A percentile compares a stretch with the other conserved stretches of the same genome.
phyloP scores from a whole-genome alignment of 163 green algal genomes.

The Coccomyxa subellipsoidea region DNA sequence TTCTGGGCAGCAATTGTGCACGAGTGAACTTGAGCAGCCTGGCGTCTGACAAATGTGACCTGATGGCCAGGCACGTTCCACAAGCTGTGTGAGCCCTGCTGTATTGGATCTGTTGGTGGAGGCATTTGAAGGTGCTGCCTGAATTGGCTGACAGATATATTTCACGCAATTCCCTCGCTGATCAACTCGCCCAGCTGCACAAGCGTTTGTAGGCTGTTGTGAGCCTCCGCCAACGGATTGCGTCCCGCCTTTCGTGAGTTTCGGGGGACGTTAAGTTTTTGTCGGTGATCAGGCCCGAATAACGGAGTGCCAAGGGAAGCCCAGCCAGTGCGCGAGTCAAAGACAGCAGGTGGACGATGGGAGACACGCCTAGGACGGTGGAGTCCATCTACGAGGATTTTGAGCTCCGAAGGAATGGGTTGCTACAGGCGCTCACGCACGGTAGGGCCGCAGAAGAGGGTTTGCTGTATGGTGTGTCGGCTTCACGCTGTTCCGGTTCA shows the following conservation, averaged over 20 bases:
- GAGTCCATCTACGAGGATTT: slow-evolving; percentile 82
- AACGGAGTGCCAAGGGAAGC: neutral
- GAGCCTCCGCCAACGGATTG: too few species aligned
- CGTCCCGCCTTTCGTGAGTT: too few species aligned
- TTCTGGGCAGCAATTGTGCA: too few species aligned
- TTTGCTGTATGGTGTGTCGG: neutral
- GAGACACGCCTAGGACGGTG: slow-evolving; percentile 22
- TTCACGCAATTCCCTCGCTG: neutral
- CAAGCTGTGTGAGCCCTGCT: neutral
- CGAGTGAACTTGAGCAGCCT: too few species aligned
- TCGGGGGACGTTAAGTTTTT: too few species aligned
- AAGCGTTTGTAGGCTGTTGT: too few species aligned
- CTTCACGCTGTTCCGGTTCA: neutral
- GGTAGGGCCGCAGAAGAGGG: slow-evolving; percentile 40
- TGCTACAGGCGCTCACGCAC: slow-evolving; percentile 77
- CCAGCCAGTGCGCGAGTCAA: neutral
- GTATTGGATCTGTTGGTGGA: neutral
- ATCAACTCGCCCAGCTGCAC: neutral
- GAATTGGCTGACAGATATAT: neutral
- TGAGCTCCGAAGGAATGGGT: slow-evolving; percentile 48
- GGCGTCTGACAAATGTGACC: too few species aligned
- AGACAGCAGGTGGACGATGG: neutral
- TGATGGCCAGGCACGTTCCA: too few species aligned
- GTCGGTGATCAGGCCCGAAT: too few species aligned
- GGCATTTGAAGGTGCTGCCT: neutral